Base-by-base conservation (phyloP, 2,329 filamentous ascomycete genomes). In the Chrysoporthe cubensis region DNA sequence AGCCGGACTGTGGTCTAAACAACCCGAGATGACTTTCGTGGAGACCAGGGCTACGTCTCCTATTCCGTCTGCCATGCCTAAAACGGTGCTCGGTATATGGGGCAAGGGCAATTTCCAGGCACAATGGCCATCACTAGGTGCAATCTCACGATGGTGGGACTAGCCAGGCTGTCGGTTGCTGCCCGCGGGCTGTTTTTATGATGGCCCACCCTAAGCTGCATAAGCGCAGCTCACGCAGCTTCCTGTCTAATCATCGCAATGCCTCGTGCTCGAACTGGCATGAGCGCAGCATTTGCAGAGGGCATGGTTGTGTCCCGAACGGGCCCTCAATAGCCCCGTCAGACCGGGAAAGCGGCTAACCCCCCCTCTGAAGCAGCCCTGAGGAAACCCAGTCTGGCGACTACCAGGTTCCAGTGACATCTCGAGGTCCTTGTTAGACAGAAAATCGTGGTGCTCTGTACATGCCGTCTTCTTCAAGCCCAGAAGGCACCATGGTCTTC, bases 161-260 rank as follows among this genome's bases (percentile, higher is more conserved):
- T 65, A 43, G 58, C 40, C 60, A 42, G 52, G 58, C 58, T 18
- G 40, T 54, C 40, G 58, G 34, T 46, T 61, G 59, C 65, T 52
- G 34, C 62, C 64, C 60, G 32, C 40, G 57, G 58, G 48, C 34
- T 44, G 6, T 46, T 43, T 64, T 32, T 62, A 62, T 59, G 54
- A 68, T 60, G 65, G 58, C 58, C 65, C 66, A 69, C 58, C 63
- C 50, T 66, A 54, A 59, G 66, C 43, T 71, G 69, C 69, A 68
- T 67, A 70, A 70, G 71, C 71, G 73, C 69, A 74, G 66, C 64
- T 69, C 66, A 65, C 59, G 64, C 56, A 64, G 57, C 65, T 66
- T 66, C 54, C 68, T 56, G 46, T 61, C 52, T 56, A 32, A 46
- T 44, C 21, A 63, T 64, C 52, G 57, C 37, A 26, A 56, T 59